Conservation (phyloP, 1,139 yeast genomes). For the Suhomyces bribrorum region DNA sequence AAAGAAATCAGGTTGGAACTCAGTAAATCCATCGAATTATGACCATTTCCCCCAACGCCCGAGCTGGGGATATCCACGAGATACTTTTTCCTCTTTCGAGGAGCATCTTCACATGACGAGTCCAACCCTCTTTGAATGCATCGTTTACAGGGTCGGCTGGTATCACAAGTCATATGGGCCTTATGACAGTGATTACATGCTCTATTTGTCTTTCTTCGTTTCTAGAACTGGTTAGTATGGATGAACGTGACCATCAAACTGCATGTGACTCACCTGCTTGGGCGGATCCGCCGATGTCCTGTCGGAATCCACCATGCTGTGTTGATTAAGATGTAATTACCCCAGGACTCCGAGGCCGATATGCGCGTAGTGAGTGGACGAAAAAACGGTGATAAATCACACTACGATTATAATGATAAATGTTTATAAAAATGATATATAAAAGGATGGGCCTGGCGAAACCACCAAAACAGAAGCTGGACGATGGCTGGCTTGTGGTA, state of each 20-base stretch:
- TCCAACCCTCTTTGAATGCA: constrained; percentile 72
- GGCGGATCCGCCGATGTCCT: constrained; percentile 2
- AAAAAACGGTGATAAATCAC: background rate
- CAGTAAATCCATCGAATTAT: constrained; percentile 1
- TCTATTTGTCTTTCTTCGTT: constrained; percentile 62
- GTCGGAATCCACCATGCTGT: constrained; percentile 6
- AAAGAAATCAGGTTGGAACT: background rate
- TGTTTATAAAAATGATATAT: no score
- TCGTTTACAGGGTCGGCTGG: constrained; percentile 75
- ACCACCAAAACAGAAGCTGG: no score
- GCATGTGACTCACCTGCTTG: constrained; percentile 8
- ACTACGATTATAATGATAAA: background rate
- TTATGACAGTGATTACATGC: constrained; percentile 88
- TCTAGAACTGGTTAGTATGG: constrained; percentile 19
- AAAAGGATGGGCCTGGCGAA: no score
- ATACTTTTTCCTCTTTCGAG: constrained; percentile 82
- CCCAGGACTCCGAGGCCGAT: constrained; percentile 4
- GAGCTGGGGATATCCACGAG: constrained; percentile 53
- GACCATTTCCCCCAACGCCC: constrained; percentile 2
- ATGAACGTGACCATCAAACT: background rate
- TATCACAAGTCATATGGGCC: constrained; percentile 87
- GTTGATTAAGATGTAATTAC: background rate
- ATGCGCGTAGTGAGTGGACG: background rate
- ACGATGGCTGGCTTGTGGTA: no score
- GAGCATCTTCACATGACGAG: constrained; percentile 84